Conservation (phyloP, 1,284 basidiomycete genomes). For the Sporisorium iseilematis-ciliati region DNA sequence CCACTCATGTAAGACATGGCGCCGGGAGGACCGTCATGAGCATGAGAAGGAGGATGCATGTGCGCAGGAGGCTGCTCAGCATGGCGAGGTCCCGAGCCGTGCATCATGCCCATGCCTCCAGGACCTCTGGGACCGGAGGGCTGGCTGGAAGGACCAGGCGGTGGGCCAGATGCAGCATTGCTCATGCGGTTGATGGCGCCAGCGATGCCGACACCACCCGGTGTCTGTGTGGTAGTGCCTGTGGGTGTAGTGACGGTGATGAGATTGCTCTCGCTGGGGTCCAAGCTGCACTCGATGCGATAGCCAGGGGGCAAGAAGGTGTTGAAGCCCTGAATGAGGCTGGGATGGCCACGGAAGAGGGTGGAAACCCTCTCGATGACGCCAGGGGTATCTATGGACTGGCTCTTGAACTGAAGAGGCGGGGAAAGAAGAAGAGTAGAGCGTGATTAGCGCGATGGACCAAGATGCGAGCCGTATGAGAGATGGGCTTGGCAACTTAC, state of each 20-base stretch:
- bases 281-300: slow-evolving; percentile 86
- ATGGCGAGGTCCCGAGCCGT: slow-evolving; percentile 43
- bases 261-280: slow-evolving; percentile 76
- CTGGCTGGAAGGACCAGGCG: slow-evolving; percentile 30
- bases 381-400: slow-evolving; percentile 91
- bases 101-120: slow-evolving; percentile 46
- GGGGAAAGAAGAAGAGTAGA: neutral
- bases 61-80: slow-evolving; percentile 45
- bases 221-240: slow-evolving; percentile 78
- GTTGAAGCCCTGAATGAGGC: slow-evolving; percentile 98
- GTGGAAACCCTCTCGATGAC: slow-evolving; percentile 96
- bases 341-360: slow-evolving; percentile 92
- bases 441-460: slow-evolving; percentile 4
- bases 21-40: slow-evolving; percentile 32
- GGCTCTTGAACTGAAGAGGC: slow-evolving; percentile 64
- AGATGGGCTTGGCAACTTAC: slow-evolving; percentile 27
- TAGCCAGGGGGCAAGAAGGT: slow-evolving; percentile 97
- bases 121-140: slow-evolving; percentile 33
- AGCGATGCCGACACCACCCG: slow-evolving; percentile 67
- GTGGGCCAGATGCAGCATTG: slow-evolving; percentile 26
- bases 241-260: slow-evolving; percentile 96
- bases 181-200: slow-evolving; percentile 67
- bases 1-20: slow-evolving; percentile 41
- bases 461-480: neutral
- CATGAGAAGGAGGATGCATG: slow-evolving; percentile 44